A percentile compares a stretch with the other conserved stretches of the same genome.
These are phyloP conservation scores for Gaeumannomyces tritici DNA, from an alignment of 2,329 filamentous ascomycete species.

Conservation along the genomic window DNA sequence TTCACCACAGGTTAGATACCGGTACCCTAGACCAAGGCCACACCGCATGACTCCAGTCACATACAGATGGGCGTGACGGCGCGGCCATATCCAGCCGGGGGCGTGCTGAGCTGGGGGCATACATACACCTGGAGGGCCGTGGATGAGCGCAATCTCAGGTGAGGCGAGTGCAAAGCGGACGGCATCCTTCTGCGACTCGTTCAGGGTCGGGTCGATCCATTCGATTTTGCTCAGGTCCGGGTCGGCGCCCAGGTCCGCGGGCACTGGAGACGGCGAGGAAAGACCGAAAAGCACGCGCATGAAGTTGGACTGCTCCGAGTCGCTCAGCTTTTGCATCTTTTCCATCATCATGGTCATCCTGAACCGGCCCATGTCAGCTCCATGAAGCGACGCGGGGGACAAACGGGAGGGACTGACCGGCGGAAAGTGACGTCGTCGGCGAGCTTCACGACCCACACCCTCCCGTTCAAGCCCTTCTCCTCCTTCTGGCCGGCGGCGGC, in stretches of 20 bases:
- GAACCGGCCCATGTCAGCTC: neutral
- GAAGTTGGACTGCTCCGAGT: conserved; percentile 49
- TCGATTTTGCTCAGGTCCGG: conserved; percentile 35
- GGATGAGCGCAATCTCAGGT: conserved; percentile 77
- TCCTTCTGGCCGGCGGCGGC: conserved; percentile 23
- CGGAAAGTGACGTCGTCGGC: conserved; percentile 60
- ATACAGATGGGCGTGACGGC: neutral
- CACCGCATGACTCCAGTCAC: too few species aligned
- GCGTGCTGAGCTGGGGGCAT: neutral
- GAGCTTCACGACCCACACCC: conserved; percentile 57
- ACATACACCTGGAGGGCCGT: conserved; percentile 76
- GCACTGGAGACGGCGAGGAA: conserved; percentile 38
- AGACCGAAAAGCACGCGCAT: conserved; percentile 54
- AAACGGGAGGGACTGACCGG: conserved; percentile 25
- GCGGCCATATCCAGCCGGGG: neutral
- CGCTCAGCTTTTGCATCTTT: conserved; percentile 45
- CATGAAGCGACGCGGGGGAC: neutral
- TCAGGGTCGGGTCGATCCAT: conserved; percentile 53
- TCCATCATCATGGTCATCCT: conserved; percentile 58
- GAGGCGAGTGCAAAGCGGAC: conserved; percentile 77
- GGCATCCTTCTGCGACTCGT: conserved; percentile 58
- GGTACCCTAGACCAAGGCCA: too few species aligned
- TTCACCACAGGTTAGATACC: neutral
- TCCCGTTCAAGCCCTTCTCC: conserved; percentile 25
- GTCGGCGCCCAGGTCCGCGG: conserved; percentile 28